Percentiles rank a stretch among this genome's conserved stretches.
These are phyloP conservation scores for Rhododendron henanense DNA, from an alignment of 148 eudicot species.

Conservation along the genomic window DNA sequence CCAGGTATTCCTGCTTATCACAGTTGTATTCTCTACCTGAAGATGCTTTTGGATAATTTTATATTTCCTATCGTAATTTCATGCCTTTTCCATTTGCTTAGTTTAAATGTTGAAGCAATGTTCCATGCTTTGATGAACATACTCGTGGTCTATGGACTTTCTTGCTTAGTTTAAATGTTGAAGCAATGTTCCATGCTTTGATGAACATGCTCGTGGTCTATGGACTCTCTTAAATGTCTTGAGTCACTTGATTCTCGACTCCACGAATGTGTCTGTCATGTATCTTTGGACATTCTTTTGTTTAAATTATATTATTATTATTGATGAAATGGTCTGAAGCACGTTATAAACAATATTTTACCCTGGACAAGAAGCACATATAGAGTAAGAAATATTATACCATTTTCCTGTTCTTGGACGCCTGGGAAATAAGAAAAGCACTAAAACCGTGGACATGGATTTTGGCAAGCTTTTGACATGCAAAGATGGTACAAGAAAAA, in stretches of 20 bases:
- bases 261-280: background rate
- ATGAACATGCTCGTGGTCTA: background rate
- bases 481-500: background rate
- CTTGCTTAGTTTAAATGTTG: background rate
- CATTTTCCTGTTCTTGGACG: background rate
- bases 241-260: background rate
- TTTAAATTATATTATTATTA: background rate
- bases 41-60: constrained; percentile 8
- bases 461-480: background rate
- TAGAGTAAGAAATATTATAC: background rate
- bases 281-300: background rate
- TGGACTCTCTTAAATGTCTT: background rate
- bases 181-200: background rate
- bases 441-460: background rate
- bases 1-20: constrained; percentile 45
- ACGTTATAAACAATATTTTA: background rate
- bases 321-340: background rate
- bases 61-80: background rate
- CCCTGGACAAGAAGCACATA: background rate
- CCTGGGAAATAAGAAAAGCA: background rate
- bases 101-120: constrained; percentile 2
- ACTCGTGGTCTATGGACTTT: background rate
- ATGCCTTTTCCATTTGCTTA: background rate
- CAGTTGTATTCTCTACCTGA: background rate
- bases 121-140: background rate